phyloP scores from a whole-genome alignment of 1,139 yeast species.

The Chernovozyma sophiae-reginae region DNA sequence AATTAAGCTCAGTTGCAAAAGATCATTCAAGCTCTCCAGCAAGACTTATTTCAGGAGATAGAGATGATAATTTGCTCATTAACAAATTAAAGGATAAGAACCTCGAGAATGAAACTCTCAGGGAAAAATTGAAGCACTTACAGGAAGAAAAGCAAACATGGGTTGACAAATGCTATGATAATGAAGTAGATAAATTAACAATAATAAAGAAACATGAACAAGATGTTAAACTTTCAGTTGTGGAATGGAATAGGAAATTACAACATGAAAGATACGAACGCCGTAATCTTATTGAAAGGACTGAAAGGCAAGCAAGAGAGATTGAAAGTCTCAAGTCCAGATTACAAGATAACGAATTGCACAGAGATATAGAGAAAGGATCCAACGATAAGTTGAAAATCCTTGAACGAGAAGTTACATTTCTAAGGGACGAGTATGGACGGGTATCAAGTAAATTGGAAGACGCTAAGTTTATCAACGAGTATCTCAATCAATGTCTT shows the following conservation, averaged over 20 bases:
- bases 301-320: not conserved
- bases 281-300: not conserved
- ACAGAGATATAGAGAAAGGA: not conserved
- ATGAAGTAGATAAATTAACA: slow-evolving; percentile 3
- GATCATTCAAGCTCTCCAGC: not conserved
- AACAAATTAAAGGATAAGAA: slow-evolving; percentile 3
- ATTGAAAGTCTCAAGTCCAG: slow-evolving; percentile 4
- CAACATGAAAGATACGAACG: not conserved
- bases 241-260: slow-evolving; percentile 2
- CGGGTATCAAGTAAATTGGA: slow-evolving; percentile 1
- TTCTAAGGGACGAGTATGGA: slow-evolving; percentile 1
- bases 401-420: not conserved
- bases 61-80: slow-evolving; percentile 1
- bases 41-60: not conserved
- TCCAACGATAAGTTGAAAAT: not conserved
- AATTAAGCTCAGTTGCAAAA: not conserved
- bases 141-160: slow-evolving; percentile 1
- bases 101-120: slow-evolving; percentile 1
- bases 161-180: not conserved
- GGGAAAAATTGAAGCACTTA: not conserved
- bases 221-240: not conserved
- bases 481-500: not conserved
- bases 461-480: not conserved
- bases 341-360: not conserved
- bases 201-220: slow-evolving; percentile 1